A percentile compares a stretch with the other conserved stretches of the same genome.
phyloP scores from a whole-genome alignment of 2,329 filamentous ascomycete species.

The Aspergillus ochraceus region DNA sequence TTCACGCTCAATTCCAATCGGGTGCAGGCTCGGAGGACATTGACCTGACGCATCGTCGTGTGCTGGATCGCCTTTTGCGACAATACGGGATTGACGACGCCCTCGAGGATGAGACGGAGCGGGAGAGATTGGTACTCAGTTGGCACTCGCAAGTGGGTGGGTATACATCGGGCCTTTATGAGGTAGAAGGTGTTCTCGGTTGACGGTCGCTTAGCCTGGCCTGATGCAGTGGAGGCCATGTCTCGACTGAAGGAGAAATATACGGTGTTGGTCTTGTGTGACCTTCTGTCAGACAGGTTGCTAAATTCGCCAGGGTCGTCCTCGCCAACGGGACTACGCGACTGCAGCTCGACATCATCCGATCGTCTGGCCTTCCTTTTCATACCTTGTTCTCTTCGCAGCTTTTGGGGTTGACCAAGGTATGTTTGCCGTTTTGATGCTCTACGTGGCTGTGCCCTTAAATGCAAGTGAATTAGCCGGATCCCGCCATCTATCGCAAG shows the following conservation, averaged over 20 bases:
- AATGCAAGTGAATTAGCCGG: conserved; percentile 41
- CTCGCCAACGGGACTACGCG: conserved; percentile 57
- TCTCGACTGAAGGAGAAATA: conserved; percentile 34
- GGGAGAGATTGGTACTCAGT: not conserved
- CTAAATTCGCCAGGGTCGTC: conserved; percentile 39
- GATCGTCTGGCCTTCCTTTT: conserved; percentile 51
- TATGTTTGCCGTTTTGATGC: conserved; percentile 25
- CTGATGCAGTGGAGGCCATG: conserved; percentile 50
- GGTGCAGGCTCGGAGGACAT: conserved; percentile 50
- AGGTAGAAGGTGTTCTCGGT: not conserved
- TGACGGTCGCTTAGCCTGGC: conserved; percentile 45
- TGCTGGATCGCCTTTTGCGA: conserved; percentile 41
- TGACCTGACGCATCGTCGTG: conserved; percentile 49
- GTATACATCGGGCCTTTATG: not conserved
- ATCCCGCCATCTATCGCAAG: conserved; percentile 48
- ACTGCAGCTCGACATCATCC: conserved; percentile 54
- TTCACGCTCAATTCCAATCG: conserved; percentile 37
- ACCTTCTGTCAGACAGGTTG: not conserved
- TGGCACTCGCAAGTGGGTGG: conserved; percentile 44
- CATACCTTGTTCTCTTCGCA: conserved; percentile 56
- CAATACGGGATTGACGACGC: conserved; percentile 18
- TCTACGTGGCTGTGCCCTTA: too few species aligned
- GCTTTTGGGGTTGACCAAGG: conserved; percentile 40
- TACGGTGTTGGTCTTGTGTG: conserved; percentile 36
- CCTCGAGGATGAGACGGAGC: conserved; percentile 30